Evolutionary conservation across 2,329 filamentous ascomycete species (phyloP), one percentile per base, ranked within the genome.

Genomic region (Graphiopsis chlorocephala): DNA sequence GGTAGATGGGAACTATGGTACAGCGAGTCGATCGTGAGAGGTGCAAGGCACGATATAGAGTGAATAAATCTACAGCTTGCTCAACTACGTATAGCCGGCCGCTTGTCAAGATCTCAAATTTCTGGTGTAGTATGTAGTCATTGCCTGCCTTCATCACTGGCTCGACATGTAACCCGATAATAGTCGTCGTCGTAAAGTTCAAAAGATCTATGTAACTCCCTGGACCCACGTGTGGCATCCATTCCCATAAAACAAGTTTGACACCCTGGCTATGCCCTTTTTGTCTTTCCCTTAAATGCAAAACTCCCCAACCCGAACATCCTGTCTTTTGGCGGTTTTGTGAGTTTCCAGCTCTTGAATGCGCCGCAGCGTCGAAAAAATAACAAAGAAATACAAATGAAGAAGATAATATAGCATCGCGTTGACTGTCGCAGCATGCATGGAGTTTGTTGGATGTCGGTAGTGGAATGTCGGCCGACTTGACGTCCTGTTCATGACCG

Each of bases 261-360:
- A 61, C 58, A 61, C 58, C 28, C 45, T 61, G 58, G 23, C 28
- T 35, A 61, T 61, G 58, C 58, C 58, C 23, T 29, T 35, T 57
- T 38, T n/a, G 26, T 58, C 29, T 28, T 42, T 56, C 25, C 55
- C 55, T 10, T 4, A 26, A 38, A 25, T 15, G 31, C 23, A 23
- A 35, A 28, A 56, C 33, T 42, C 55, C 38, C 11, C 33, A 23
- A 12, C 29, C 10, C 12, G 20, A 56, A 56, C 25, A 12, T 20
- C 15, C 15, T 31, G 17, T 53, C 50, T 17, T 15, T 52, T 15
- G 26, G 14, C 7, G 15, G n/a, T 28, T n/a, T 17, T 29, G 50
- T 29, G 50, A n/a, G 12, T 29, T 20, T 5, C 29, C 3, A 10
- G 17, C 50, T 12, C 17, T 20, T 29, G 26, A 6, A 31, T 53